A percentile compares a stretch with the other conserved stretches of the same genome.
Conservation (phyloP, 108 stramenopile species). For the Cylindrotheca fusiformis region DNA sequence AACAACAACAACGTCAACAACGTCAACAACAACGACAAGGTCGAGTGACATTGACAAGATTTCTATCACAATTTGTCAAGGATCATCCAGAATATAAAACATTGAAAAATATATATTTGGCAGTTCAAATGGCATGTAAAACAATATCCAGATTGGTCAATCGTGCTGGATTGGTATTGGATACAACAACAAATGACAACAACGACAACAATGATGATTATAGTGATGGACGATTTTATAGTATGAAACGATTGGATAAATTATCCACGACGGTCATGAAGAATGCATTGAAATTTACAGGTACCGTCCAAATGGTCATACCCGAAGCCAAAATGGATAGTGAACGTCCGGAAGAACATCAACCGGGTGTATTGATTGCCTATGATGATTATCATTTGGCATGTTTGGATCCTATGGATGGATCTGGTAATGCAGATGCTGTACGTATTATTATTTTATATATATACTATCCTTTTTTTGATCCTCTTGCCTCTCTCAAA, state of each 20-base stretch:
- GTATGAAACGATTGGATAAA: constrained; percentile 96
- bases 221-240: constrained; percentile 82
- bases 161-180: constrained; percentile 46
- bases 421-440: constrained; percentile 97
- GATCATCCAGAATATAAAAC: constrained; percentile 52
- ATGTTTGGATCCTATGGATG: constrained; percentile 98
- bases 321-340: constrained; percentile 42
- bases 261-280: constrained; percentile 94
- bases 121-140: constrained; percentile 93
- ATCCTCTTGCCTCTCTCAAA: no score
- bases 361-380: constrained; percentile 89
- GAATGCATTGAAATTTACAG: constrained; percentile 90
- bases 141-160: constrained; percentile 90
- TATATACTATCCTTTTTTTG: no score
- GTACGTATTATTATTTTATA: no score
- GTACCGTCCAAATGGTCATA: constrained; percentile 67
- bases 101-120: constrained; percentile 69
- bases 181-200: not conserved
- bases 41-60: constrained; percentile 50
- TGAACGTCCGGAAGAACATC: constrained; percentile 64
- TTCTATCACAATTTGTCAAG: constrained; percentile 42
- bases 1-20: no score
- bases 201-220: constrained; percentile 6
- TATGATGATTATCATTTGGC: constrained; percentile 78
- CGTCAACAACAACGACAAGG: not conserved